Conservation (phyloP, 2,329 filamentous ascomycete species). For the Setomelanomma holmii region DNA sequence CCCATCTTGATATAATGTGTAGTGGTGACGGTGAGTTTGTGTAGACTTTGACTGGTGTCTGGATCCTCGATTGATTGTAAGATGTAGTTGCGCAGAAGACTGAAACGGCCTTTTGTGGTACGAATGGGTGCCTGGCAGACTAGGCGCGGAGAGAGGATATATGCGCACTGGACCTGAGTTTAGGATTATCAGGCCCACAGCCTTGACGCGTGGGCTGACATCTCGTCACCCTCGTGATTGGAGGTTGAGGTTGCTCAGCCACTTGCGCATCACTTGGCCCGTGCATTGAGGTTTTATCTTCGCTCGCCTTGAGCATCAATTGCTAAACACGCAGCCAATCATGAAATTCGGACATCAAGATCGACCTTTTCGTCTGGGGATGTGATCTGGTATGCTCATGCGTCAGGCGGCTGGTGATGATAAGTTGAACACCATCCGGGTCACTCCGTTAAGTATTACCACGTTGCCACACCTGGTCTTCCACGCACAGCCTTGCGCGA, state of each 20-base stretch:
- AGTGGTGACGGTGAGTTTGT: slow-evolving; percentile 2
- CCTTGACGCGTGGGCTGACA: neutral
- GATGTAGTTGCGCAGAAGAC: neutral
- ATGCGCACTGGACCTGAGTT: neutral
- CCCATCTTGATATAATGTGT: slow-evolving; percentile 27
- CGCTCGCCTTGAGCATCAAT: neutral
- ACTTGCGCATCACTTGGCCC: neutral
- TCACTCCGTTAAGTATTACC: no score
- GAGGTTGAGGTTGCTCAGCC: neutral
- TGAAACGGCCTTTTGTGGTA: neutral
- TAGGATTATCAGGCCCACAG: neutral
- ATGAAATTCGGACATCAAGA: neutral
- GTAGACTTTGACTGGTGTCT: neutral
- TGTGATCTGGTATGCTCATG: neutral
- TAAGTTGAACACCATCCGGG: no score
- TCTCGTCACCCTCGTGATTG: neutral
- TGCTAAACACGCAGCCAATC: neutral
- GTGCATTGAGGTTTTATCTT: neutral
- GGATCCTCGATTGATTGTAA: no score
- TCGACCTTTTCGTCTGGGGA: neutral
- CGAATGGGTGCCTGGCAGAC: neutral
- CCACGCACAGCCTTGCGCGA: no score
- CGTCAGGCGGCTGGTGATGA: no score
- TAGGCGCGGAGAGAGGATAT: neutral
- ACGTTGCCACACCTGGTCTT: no score